phyloP scores from a whole-genome alignment of 2,329 filamentous ascomycete genomes.

The Colletotrichum musicola region DNA sequence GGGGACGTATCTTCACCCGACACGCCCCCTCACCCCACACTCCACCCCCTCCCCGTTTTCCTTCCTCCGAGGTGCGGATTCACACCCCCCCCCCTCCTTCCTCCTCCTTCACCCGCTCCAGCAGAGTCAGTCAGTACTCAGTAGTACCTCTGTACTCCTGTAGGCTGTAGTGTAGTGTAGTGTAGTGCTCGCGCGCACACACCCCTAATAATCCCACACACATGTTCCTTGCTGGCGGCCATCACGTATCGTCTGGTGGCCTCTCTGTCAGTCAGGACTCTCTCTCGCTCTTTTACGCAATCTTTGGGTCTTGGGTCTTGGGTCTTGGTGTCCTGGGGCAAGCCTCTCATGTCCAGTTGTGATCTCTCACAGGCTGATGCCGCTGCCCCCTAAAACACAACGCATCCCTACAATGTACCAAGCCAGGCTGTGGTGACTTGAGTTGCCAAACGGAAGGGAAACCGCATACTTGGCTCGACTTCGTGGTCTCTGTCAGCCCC shows the following conservation, averaged over 20 bases:
- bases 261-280: neutral
- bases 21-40: neutral
- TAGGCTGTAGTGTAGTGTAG: too few species aligned
- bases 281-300: slow-evolving; percentile 7
- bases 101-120: slow-evolving; percentile 25
- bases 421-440: slow-evolving; percentile 14
- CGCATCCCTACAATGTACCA: slow-evolving; percentile 12
- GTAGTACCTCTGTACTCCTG: neutral
- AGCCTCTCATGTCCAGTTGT: slow-evolving; percentile 16
- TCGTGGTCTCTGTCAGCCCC: neutral
- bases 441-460: slow-evolving; percentile 29
- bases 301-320: neutral
- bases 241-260: neutral
- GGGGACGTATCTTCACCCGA: too few species aligned
- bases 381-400: slow-evolving; percentile 27
- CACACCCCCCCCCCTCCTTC: neutral
- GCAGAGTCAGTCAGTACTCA: slow-evolving; percentile 12
- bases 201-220: neutral
- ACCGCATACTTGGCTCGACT: neutral
- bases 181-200: neutral
- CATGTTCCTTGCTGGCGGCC: slow-evolving; percentile 13
- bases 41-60: slow-evolving; percentile 1
- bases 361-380: slow-evolving; percentile 23
- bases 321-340: neutral
- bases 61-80: neutral